Evolutionary conservation across 345 rosid genomes (phyloP).

Genomic region (Lumnitzera littorea): DNA sequence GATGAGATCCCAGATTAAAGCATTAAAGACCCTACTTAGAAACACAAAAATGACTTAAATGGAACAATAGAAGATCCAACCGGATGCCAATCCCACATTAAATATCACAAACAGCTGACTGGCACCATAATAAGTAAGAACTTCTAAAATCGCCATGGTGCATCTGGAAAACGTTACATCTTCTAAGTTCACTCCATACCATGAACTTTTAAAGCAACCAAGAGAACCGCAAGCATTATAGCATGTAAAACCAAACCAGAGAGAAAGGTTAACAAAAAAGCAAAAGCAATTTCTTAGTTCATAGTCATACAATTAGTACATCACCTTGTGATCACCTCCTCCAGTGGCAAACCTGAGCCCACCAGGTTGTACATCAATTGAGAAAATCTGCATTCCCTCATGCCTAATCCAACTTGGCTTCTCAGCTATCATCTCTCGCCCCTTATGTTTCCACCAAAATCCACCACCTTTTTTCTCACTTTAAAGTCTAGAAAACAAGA

Average conservation of each 20-base stretch:
- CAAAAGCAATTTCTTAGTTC: background rate
- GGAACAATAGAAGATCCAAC: too few species aligned
- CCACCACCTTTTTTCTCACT: background rate
- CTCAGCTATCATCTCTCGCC: constrained; percentile 79
- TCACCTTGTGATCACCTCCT: constrained; percentile 98
- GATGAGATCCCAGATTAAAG: too few species aligned
- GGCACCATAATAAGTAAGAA: too few species aligned
- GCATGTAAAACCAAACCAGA: background rate
- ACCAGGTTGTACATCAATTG: constrained; percentile 95
- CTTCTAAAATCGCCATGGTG: too few species aligned
- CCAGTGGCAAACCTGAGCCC: constrained; percentile 96
- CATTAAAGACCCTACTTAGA: too few species aligned
- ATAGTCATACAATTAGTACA: background rate
- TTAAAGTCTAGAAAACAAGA: background rate
- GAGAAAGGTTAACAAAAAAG: constrained; percentile 1
- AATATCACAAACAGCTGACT: too few species aligned
- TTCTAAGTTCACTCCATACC: too few species aligned
- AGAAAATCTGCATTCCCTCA: constrained; percentile 96
- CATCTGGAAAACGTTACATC: too few species aligned
- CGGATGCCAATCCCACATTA: too few species aligned
- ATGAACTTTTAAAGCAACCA: too few species aligned
- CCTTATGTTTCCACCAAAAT: constrained; percentile 6
- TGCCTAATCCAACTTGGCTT: constrained; percentile 94
- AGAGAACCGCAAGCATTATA: too few species aligned
- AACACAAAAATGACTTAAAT: too few species aligned